Evolutionary conservation across 352 stramenopile species (phyloP).

Genomic region (Peronospora belbahrii): DNA sequence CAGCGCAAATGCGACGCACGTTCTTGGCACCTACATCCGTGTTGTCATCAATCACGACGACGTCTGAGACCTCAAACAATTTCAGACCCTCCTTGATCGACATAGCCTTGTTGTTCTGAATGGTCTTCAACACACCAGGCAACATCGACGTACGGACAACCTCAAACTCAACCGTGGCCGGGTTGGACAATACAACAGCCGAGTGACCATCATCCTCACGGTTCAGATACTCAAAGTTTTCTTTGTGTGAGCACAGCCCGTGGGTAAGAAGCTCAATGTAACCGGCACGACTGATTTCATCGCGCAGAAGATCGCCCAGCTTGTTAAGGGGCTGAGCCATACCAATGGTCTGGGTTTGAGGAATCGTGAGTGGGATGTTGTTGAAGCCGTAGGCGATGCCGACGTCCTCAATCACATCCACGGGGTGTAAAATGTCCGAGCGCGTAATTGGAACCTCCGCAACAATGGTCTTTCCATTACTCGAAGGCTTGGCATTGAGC

Average conservation of each 20-base stretch:
- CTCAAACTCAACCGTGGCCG: constrained; percentile 98
- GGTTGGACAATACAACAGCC: constrained; percentile 96
- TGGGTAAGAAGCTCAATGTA: constrained; percentile 98
- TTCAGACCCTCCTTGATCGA: constrained; percentile 96
- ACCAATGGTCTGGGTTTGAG: constrained; percentile 93
- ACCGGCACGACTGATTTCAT: constrained; percentile 96
- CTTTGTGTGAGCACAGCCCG: constrained; percentile 93
- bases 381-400: constrained; percentile 99
- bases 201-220: constrained; percentile 67
- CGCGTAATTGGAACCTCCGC: constrained; percentile 95
- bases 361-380: constrained; percentile 96
- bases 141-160: constrained; percentile 97
- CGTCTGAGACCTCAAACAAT: constrained; percentile 99
- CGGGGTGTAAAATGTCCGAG: constrained; percentile 96
- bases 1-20: constrained; percentile 90
- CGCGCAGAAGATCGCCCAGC: constrained; percentile 94
- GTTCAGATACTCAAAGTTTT: constrained; percentile 96
- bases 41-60: constrained; percentile 92
- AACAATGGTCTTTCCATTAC: constrained; percentile 68
- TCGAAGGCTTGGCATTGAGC: constrained; percentile 79
- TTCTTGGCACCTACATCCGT: constrained; percentile 95
- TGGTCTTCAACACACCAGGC: constrained; percentile 97
- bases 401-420: constrained; percentile 99
- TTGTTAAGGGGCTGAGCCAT: constrained; percentile 96
- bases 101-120: constrained; percentile 97